Evolutionary conservation across 2,329 filamentous ascomycete genomes (phyloP), one percentile per base, ranked within the genome.

Genomic region (Ceratocystis smalleyi): DNA sequence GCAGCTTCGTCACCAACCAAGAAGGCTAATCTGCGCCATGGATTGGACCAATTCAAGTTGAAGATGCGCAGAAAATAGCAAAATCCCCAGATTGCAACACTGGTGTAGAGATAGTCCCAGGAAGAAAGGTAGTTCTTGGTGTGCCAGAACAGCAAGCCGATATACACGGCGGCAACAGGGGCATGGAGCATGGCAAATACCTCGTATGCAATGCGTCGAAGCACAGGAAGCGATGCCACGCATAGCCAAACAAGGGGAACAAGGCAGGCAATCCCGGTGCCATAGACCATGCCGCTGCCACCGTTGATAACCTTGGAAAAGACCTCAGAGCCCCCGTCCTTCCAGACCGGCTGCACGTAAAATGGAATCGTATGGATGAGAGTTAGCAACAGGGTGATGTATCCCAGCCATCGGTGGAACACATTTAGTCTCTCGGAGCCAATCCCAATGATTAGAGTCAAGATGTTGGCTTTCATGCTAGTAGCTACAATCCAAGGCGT

Each of bases 91-190:
- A 96, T 89, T 54, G 77, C 88, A 27, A 91, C 74, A 0, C 89
- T 94, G 1, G 89, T 84, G 70, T 83, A 95, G 1, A 97, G 82
- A 71, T 96, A 97, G 71, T 83, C 79, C 91, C 91, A 96, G 0
- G 91, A 95, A 64, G 85, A 86, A 45, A 96, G 81, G 69, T 88
- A 95, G 74, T 96, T 96, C 74, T 91, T 88, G 70, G 89, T 94
- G 74, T 97, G 92, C 92, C 92, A 97, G 76, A 97, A 95, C 32
- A 97, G 79, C 72, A 95, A 81, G 1, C 81, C 91, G 5, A 96
- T 77, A 71, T 94, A 95, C 15, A 88, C 77, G 47, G 91, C 81
- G 0, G 89, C 86, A 8, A 90, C 86, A 0, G 92, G 91, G 0
- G 91, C 83, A 71, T 97, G 92, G 2, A 95, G 76, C 35, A 86